These are phyloP conservation scores for Xylaria sp. DNA, from an alignment of 2,329 filamentous ascomycete genomes.

Conservation along the genomic window DNA sequence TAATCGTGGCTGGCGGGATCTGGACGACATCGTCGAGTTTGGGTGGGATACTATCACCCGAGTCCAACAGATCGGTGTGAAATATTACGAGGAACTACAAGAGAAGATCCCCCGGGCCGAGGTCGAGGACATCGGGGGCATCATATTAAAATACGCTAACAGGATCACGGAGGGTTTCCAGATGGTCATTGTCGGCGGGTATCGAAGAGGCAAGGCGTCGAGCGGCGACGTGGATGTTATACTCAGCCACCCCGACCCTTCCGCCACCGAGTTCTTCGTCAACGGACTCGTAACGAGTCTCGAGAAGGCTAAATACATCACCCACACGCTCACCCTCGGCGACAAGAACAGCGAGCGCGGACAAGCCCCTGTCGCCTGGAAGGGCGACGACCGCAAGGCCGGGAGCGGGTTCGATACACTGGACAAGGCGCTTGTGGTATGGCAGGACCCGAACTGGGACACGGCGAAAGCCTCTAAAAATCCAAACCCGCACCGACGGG, in stretches of 20 bases:
- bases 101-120: slow-evolving; percentile 77
- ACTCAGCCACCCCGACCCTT: slow-evolving; percentile 79
- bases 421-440: slow-evolving; percentile 92
- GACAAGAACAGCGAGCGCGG: slow-evolving; percentile 77
- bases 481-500: slow-evolving; percentile 80
- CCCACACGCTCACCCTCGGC: slow-evolving; percentile 80
- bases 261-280: slow-evolving; percentile 76
- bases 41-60: slow-evolving; percentile 81
- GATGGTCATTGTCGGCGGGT: slow-evolving; percentile 79
- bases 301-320: slow-evolving; percentile 77
- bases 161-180: slow-evolving; percentile 66
- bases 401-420: slow-evolving; percentile 82
- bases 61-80: slow-evolving; percentile 92
- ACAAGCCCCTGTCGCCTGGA: slow-evolving; percentile 69
- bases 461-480: slow-evolving; percentile 64
- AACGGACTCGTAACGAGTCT: slow-evolving; percentile 76
- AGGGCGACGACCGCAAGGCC: slow-evolving; percentile 56
- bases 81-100: slow-evolving; percentile 89
- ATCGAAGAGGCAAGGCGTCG: slow-evolving; percentile 78
- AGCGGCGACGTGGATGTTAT: slow-evolving; percentile 89
- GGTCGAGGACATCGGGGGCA: slow-evolving; percentile 74
- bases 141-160: slow-evolving; percentile 75
- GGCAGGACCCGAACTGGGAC: slow-evolving; percentile 75
- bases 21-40: slow-evolving; percentile 86
- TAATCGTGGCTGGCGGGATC: slow-evolving; percentile 79